Base-by-base conservation (phyloP, 306 rosid species). In the Parietaria judaica region DNA sequence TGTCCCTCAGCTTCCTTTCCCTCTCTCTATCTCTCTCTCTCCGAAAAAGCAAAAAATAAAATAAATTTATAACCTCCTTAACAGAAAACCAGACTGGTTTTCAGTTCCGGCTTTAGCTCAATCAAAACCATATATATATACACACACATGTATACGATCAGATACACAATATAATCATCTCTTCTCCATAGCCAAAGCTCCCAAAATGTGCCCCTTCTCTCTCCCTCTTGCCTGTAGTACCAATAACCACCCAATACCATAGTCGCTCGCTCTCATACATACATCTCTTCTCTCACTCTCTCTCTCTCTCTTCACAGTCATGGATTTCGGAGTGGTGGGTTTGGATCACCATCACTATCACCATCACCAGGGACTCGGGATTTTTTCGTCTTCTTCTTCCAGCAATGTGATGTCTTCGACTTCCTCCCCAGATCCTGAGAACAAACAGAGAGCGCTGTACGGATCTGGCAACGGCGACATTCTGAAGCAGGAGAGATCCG, bases 311-410 rank as follows among this genome's bases (percentile, higher is more conserved):
- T 57, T 49, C 53, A 49, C 45, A 34, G 60, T 56, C 14, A 86
- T 86, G 96, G 99, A 92, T 88, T 83, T 88, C 77, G 87, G 89
- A 55, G 79, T 69, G 56, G 75, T 81, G 79, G 82, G 95, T 76
- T 80, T 81, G 39, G 87, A 84, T 56, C 60, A 49, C 53, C 53
- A n/a, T 49, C 14, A 49, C 13, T 1, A 49, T n/a, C 14, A 49
- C 3, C 53, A 7, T 3, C 50, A 49, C 13, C 14, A 49, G 9
- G 53, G 53, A 1, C 10, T 49, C n/a, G 53, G 53, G 13, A n/a
- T 49, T 49, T 49, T 6, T 49, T 49, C 53, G 9, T 49, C 14
- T 38, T 70, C 38, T 43, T 11, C 41, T 11, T n/a, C 80, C 44
- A 72, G 61, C 65, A 16, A 11, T 49, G 53, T 49, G 53, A 49